phyloP scores from a whole-genome alignment of 2,329 filamentous ascomycete genomes.

The Trichoderma arundinaceum region DNA sequence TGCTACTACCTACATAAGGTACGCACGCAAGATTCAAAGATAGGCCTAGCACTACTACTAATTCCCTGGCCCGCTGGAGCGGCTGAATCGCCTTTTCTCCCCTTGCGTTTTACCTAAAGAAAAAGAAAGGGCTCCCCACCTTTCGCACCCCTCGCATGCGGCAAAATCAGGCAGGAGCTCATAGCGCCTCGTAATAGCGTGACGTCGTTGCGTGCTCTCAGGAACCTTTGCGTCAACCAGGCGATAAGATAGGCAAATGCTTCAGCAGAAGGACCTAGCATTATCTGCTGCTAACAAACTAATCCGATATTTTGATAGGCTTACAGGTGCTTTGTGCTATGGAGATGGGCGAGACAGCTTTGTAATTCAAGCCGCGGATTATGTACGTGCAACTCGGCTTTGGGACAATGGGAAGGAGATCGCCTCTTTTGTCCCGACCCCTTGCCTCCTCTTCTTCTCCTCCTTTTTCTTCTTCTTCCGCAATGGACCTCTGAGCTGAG shows the following conservation, averaged over 20 bases:
- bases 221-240: conserved; percentile 18
- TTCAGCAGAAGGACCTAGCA: background rate
- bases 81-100: background rate
- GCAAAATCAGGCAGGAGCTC: conserved; percentile 30
- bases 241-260: conserved; percentile 22
- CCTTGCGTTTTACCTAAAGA: background rate
- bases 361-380: conserved; percentile 5
- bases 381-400: background rate
- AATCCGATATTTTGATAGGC: no score
- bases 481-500: background rate
- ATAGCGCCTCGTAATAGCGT: conserved; percentile 29
- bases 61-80: background rate
- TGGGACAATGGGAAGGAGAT: background rate
- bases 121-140: conserved; percentile 12
- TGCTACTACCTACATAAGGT: no score
- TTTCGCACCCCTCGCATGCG: background rate
- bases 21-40: no score
- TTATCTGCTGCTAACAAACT: background rate
- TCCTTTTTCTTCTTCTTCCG: background rate
- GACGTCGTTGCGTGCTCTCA: conserved; percentile 26
- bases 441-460: background rate
- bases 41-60: background rate
- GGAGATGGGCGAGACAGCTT: conserved; percentile 1
- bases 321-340: background rate
- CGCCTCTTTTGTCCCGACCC: background rate